These are phyloP conservation scores for Capsicum baccatum DNA, from an alignment of 257 asterid genomes.

Conservation along the genomic window DNA sequence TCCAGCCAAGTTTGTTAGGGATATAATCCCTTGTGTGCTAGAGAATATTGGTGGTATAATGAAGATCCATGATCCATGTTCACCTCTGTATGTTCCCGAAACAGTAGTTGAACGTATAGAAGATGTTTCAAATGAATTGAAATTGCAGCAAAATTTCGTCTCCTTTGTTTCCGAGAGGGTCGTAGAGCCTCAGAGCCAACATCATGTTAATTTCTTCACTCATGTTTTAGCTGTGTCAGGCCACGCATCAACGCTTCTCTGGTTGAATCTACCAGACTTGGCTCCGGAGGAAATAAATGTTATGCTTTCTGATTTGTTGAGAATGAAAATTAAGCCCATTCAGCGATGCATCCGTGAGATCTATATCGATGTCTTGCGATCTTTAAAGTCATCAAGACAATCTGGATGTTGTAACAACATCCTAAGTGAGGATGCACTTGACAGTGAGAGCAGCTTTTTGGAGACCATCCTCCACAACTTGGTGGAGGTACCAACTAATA, in stretches of 20 bases:
- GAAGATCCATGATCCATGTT: background rate
- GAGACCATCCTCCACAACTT: background rate
- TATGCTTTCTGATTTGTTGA: background rate
- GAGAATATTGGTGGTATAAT: background rate
- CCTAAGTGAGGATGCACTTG: background rate
- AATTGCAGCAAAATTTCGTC: background rate
- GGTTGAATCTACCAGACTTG: background rate
- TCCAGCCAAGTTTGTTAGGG: background rate
- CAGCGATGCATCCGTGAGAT: background rate
- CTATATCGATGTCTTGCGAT: background rate
- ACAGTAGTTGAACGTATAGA: too few relatives aligned
- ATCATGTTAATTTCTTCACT: background rate
- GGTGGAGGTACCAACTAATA: background rate
- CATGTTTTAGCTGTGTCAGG: background rate
- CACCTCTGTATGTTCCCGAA: too few relatives aligned
- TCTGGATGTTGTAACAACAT: background rate
- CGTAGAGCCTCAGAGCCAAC: conserved; percentile 5
- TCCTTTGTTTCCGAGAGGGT: background rate
- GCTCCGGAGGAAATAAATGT: background rate
- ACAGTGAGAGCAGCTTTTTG: background rate
- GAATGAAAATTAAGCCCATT: background rate
- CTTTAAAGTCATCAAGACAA: background rate
- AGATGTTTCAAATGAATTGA: background rate
- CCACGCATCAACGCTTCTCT: background rate
- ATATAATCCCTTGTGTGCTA: background rate